Evolutionary conservation across 495 filamentous ascomycete species (phyloP).

Genomic region (Podospora anserina): DNA sequence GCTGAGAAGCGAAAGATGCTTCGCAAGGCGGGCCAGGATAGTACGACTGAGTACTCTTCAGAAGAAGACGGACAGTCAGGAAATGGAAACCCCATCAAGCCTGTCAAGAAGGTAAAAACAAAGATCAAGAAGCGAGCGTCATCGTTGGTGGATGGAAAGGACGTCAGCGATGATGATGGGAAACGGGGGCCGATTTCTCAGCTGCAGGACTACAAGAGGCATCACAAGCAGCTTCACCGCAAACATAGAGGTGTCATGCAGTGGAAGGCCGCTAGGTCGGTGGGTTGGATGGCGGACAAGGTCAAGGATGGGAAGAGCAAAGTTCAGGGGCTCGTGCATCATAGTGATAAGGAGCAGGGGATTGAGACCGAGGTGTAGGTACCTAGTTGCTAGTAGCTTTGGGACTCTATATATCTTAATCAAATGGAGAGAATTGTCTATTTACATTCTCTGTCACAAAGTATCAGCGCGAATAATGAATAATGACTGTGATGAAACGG

Average conservation of each 20-base stretch:
- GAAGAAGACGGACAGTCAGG: conserved; percentile 4
- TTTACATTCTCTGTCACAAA: too few species aligned
- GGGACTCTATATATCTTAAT: too few species aligned
- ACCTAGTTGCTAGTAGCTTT: too few species aligned
- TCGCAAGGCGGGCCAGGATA: conserved; percentile 21
- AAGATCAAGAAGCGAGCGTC: conserved; percentile 21
- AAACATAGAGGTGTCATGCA: conserved; percentile 67
- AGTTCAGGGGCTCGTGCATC: conserved; percentile 50
- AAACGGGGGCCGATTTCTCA: conserved; percentile 42
- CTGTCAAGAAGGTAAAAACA: conserved; percentile 22
- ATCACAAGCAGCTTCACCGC: conserved; percentile 57
- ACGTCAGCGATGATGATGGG: conserved; percentile 37
- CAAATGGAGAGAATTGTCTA: too few species aligned
- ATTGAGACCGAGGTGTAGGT: conserved; percentile 57
- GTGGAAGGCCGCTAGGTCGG: conserved; percentile 61
- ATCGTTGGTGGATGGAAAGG: conserved; percentile 20
- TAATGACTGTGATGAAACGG: too few species aligned
- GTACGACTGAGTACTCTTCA: neutral
- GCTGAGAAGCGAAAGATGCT: conserved; percentile 26
- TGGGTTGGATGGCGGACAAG: conserved; percentile 59
- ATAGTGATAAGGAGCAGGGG: conserved; percentile 56
- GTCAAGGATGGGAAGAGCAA: conserved; percentile 52
- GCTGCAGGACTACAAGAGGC: conserved; percentile 52
- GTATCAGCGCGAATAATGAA: too few species aligned
- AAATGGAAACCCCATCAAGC: conserved; percentile 23